A percentile compares a stretch with the other conserved stretches of the same genome.
Conservation (phyloP, 805 yeast genomes). For the Metschnikowia lunata region DNA sequence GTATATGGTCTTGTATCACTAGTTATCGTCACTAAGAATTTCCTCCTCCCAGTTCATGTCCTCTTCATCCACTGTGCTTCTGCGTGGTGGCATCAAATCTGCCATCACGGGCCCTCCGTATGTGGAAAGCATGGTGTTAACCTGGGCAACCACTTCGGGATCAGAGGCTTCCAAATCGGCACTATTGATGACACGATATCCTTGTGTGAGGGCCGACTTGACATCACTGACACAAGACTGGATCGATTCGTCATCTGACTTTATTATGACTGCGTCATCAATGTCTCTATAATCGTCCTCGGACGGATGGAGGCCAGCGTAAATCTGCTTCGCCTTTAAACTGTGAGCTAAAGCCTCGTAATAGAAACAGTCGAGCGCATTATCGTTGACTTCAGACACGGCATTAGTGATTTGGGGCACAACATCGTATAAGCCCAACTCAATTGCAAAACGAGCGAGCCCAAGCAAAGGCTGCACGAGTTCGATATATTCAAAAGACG, state of each 20-base stretch:
- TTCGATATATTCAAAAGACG: conserved; percentile 52
- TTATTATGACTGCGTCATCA: conserved; percentile 19
- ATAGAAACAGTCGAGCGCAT: conserved; percentile 75
- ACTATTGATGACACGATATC: conserved; percentile 39
- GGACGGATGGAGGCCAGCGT: conserved; percentile 25
- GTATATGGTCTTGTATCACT: background rate
- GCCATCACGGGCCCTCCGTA: conserved; percentile 60
- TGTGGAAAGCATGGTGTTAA: conserved; percentile 44
- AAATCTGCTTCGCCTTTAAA: conserved; percentile 34
- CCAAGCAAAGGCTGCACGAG: conserved; percentile 70
- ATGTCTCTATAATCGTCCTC: conserved; percentile 41
- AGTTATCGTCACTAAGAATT: conserved; percentile 32
- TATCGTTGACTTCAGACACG: conserved; percentile 78
- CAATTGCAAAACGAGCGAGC: conserved; percentile 70
- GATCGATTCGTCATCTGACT: conserved; percentile 26
- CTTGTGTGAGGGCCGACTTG: conserved; percentile 40
- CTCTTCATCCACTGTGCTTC: conserved; percentile 24
- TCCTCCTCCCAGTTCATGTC: conserved; percentile 54
- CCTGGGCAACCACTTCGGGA: conserved; percentile 55
- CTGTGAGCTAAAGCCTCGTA: conserved; percentile 74
- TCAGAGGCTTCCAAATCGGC: conserved; percentile 45
- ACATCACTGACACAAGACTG: conserved; percentile 34
- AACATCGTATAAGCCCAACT: conserved; percentile 65
- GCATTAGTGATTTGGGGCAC: conserved; percentile 62
- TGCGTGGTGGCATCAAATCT: conserved; percentile 36